Base-by-base conservation (phyloP, 2,329 filamentous ascomycete genomes). In the Davidsoniella virescens region DNA sequence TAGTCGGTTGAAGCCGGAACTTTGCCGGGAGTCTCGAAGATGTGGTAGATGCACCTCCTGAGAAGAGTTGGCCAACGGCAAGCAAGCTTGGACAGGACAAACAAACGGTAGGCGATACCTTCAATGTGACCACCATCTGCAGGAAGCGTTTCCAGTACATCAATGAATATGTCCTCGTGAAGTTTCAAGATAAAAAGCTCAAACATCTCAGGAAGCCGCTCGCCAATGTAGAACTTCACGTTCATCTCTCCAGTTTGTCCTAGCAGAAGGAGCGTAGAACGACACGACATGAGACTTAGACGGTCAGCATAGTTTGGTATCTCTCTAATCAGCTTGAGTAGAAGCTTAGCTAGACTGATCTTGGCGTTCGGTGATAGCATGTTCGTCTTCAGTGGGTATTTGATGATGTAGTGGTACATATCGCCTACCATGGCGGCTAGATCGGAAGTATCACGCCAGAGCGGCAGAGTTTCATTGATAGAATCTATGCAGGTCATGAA, bases 1-100 rank as follows among this genome's bases (percentile, higher is more conserved):
- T 95, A 83, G 17, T 70, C 67, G 17, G 72, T 70, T 5, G 83
- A 82, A 9, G 67, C 65, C 2, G 73, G 65, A 12, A 94, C 76
- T 51, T 79, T 78, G 1, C 84, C 86, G 1, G 88, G 84, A 0
- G 83, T 87, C 62, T 96, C 92, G 57, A 96, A 94, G 18, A 96
- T 87, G 62, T 92, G 84, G 62, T 95, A 98, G 16, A 94, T 84
- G 56, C 87, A 87, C 55, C 84, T 79, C 47, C 88, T 81, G 41
- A 95, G 71, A 17, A 96, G 70, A 0, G 88, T 94, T 53, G 87
- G 80, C 85, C 90, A 96, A 47, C 71, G 68, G 26, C 86, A 84
- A 20, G 84, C 92, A 52, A 98, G 67, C 50, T 79, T 78, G 1
- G 83, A 77, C 9, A 96, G 67, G 7, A 86, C 76, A 54, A 84